Percentiles rank a stretch among this genome's conserved stretches.
phyloP scores from a whole-genome alignment of 2,329 filamentous ascomycete genomes.

The Pseudogymnoascus sp. region DNA sequence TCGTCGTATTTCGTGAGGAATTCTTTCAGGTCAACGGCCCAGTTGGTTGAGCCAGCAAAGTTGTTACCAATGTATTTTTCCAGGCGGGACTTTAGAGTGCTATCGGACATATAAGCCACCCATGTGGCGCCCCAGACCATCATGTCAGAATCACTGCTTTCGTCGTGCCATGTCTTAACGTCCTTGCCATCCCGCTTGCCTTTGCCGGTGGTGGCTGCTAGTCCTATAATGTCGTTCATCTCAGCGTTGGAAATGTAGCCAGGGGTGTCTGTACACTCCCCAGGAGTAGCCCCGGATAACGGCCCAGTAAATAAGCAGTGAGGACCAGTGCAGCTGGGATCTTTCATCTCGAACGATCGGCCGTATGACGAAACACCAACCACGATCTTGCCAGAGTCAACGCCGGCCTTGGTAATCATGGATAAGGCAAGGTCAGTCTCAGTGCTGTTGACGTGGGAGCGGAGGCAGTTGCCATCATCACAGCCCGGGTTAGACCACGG shows the following conservation, averaged over 20 bases:
- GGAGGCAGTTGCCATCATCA: constrained; percentile 25
- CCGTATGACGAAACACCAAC: constrained; percentile 32
- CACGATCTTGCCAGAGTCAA: constrained; percentile 25
- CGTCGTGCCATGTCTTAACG: constrained; percentile 16
- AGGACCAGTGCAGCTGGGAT: constrained; percentile 20
- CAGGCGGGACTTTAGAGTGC: constrained; percentile 21
- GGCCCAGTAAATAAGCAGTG: constrained; percentile 25
- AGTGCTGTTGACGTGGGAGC: constrained; percentile 33
- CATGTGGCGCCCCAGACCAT: constrained; percentile 23
- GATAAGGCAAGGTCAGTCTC: constrained; percentile 29
- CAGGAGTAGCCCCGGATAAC: constrained; percentile 24
- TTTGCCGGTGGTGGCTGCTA: constrained; percentile 11
- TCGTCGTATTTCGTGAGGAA: not conserved
- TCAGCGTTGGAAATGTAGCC: constrained; percentile 32
- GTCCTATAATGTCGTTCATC: constrained; percentile 28
- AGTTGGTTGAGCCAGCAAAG: constrained; percentile 30
- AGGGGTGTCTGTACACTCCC: constrained; percentile 28
- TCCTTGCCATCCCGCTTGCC: not conserved
- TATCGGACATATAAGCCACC: constrained; percentile 23
- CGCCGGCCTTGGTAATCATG: constrained; percentile 34
- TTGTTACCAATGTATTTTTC: constrained; percentile 20
- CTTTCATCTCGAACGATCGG: constrained; percentile 30
- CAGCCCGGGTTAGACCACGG: constrained; percentile 27
- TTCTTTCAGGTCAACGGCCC: constrained; percentile 28
- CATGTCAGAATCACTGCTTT: constrained; percentile 18